Evolutionary conservation across 768 basidiomycete genomes (phyloP), one percentile per base, ranked within the genome.

Genomic region (Boletus tomentosulus): DNA sequence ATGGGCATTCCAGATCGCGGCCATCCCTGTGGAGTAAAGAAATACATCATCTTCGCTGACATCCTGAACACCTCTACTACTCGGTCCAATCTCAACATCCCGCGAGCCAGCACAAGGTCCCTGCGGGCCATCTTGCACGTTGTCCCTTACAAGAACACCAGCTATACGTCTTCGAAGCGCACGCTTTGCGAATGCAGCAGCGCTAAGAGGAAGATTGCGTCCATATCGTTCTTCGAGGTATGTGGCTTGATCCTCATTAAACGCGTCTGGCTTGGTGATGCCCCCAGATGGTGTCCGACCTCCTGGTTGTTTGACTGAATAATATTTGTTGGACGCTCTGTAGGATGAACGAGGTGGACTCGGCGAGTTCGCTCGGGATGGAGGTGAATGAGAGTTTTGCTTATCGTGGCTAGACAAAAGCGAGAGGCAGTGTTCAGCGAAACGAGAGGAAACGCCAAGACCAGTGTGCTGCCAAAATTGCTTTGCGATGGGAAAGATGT

Each of bases 381-480:
- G 55, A 53, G 58, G 52, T 66, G 68, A 24, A 62, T 61, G 30
- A 42, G 65, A 37, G 28, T 22, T 46, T 43, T 59, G 55, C n/a
- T 34, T 35, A 31, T 75, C 74, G 28, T 79, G 79, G 7, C 49
- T 15, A 0, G 84, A 80, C 2, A 94, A 76, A 61, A 92, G 74
- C 28, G 83, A 76, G 41, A 98, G 76, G 65, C 89, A 93, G 53
- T 83, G 77, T 55, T 94, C 92, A 4, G 93, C 93, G 19, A 88
- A 72, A 7, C 96, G 85, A 56, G 90, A 93, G 3, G 89, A 92
- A 38, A 99, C 85, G 1, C 95, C 94, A 54, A 88, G 74, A 0
- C 96, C 96, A 0, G 88, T 84, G 67, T 98, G 96, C 61, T 98
- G 95, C 96, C 96, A 98, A 71, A 95, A 98, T 68, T 92, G 80